These are phyloP conservation scores for Isabelozyma gotoi DNA, from an alignment of 805 yeast genomes.

Conservation along the genomic window DNA sequence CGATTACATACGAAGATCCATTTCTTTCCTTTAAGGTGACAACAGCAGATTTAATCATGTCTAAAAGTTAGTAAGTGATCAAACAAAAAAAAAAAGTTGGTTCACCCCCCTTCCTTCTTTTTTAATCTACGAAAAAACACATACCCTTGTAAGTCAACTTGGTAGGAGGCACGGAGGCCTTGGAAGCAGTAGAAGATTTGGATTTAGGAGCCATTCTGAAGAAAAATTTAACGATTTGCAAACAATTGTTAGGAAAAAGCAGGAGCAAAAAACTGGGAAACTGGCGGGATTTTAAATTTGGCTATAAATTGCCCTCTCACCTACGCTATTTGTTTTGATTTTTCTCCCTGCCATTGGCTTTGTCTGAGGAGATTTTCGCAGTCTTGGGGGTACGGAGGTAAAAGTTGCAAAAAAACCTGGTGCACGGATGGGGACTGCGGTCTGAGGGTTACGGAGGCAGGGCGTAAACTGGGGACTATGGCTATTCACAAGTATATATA, in stretches of 20 bases:
- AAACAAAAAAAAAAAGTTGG: not conserved
- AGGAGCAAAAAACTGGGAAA: conserved; percentile 7
- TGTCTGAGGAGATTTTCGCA: not conserved
- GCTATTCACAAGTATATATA: not conserved
- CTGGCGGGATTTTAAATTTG: not conserved
- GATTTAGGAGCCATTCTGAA: conserved; percentile 36
- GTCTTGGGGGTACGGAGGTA: not conserved
- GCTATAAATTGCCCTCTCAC: not conserved
- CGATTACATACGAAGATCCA: conserved; percentile 62
- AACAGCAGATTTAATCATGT: conserved; percentile 68
- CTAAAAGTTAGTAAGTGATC: conserved; percentile 25
- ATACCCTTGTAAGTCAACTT: conserved; percentile 50
- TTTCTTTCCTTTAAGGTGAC: conserved; percentile 72
- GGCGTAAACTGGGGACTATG: not conserved
- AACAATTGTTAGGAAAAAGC: conserved; percentile 7
- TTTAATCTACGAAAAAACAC: too few species aligned
- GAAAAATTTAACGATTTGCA: conserved; percentile 2
- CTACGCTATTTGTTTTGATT: not conserved
- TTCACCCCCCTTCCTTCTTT: not conserved
- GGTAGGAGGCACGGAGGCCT: conserved; percentile 14
- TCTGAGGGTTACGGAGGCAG: not conserved
- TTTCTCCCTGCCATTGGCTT: not conserved
- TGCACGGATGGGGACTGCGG: not conserved
- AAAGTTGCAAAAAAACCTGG: not conserved
- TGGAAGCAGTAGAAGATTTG: conserved; percentile 18